Conservation (phyloP, 345 rosid species). For the Brassica rapa region DNA sequence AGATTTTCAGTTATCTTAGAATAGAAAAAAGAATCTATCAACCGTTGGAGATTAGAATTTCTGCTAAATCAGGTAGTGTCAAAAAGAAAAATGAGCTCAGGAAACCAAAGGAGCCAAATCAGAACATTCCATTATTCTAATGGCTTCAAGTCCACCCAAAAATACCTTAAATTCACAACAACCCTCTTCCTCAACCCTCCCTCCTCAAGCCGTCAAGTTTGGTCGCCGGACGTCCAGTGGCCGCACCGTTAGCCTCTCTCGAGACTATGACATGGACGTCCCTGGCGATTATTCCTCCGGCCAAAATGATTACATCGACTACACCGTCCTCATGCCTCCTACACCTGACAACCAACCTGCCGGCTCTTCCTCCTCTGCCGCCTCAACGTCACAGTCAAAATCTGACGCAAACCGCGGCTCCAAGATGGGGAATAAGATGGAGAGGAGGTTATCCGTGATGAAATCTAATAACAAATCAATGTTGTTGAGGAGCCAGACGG, state of each 20-base stretch:
- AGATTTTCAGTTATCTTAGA: slow-evolving; percentile 32
- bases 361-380: slow-evolving; percentile 34
- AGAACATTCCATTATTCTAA: slow-evolving; percentile 18
- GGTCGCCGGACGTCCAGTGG: slow-evolving; percentile 71
- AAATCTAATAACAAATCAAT: slow-evolving; percentile 70
- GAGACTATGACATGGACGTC: slow-evolving; percentile 76
- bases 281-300: slow-evolving; percentile 57
- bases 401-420: neutral
- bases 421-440: slow-evolving; percentile 48
- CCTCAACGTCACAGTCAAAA: slow-evolving; percentile 41
- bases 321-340: slow-evolving; percentile 93
- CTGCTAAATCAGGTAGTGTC: slow-evolving; percentile 27
- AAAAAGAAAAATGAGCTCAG: slow-evolving; percentile 35
- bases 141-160: slow-evolving; percentile 48
- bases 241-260: slow-evolving; percentile 61
- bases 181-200: slow-evolving; percentile 48
- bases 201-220: slow-evolving; percentile 62
- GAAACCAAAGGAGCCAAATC: slow-evolving; percentile 35
- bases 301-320: slow-evolving; percentile 78
- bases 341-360: slow-evolving; percentile 94
- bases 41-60: slow-evolving; percentile 18
- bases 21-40: slow-evolving; percentile 31
- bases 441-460: slow-evolving; percentile 71
- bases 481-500: slow-evolving; percentile 81
- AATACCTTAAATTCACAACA: slow-evolving; percentile 49